Percentiles rank a stretch among this genome's conserved stretches.
Conservation (phyloP, 2,329 filamentous ascomycete species). For the Fusarium sp. region DNA sequence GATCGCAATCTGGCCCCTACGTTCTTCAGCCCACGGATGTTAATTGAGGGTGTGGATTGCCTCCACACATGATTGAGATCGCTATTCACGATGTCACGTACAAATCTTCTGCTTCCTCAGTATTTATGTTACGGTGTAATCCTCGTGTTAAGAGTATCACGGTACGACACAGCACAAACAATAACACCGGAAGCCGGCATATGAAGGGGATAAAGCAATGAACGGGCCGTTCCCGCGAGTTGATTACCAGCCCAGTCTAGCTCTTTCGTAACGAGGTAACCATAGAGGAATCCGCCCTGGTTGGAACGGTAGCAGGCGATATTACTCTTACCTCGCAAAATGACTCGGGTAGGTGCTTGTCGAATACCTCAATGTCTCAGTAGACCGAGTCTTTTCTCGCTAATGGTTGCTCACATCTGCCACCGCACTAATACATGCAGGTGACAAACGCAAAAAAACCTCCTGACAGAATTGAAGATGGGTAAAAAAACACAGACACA, state of each 20-base stretch:
- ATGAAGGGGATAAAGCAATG: constrained; percentile 1
- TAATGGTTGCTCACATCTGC: background rate
- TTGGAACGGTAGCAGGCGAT: background rate
- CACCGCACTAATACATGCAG: background rate
- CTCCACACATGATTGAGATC: constrained; percentile 25
- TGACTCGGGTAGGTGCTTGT: constrained; percentile 4
- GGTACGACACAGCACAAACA: constrained; percentile 7
- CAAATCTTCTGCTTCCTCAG: background rate
- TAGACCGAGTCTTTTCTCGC: background rate
- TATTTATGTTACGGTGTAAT: background rate
- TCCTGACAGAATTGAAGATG: background rate
- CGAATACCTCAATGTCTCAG: background rate
- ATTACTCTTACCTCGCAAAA: background rate
- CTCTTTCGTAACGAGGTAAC: background rate
- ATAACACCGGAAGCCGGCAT: background rate
- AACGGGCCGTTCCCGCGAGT: constrained; percentile 29
- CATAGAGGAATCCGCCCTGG: background rate
- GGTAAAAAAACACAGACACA: background rate
- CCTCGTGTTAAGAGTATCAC: background rate
- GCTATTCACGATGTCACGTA: constrained; percentile 10
- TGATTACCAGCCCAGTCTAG: background rate
- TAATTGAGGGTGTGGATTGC: background rate
- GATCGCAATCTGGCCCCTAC: background rate
- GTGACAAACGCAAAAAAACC: background rate
- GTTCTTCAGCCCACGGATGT: background rate